A percentile compares a stretch with the other conserved stretches of the same genome.
These are phyloP conservation scores for Umbelopsis isabellina DNA, from an alignment of 192 early-diverging fungal genomes.

Conservation along the genomic window DNA sequence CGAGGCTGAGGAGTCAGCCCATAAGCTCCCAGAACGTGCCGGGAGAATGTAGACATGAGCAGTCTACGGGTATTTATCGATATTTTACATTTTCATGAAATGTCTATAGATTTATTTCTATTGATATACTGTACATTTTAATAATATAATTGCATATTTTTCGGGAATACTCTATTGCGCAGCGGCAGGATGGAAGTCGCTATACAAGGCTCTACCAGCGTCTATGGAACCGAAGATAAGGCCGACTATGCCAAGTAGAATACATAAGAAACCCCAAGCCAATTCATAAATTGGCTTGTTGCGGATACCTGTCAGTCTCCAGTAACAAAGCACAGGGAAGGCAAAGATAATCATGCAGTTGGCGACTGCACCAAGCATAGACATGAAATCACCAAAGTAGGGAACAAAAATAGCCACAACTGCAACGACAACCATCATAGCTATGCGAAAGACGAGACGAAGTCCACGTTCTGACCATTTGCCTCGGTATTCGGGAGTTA, in stretches of 20 bases:
- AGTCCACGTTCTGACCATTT: constrained; percentile 54
- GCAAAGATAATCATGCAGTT: constrained; percentile 85
- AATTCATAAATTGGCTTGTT: constrained; percentile 47
- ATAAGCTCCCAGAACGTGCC: too few species aligned
- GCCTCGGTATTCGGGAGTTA: constrained; percentile 59
- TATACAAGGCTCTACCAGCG: constrained; percentile 54
- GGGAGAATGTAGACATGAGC: too few species aligned
- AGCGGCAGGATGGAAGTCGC: constrained; percentile 33
- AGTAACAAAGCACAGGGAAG: constrained; percentile 78
- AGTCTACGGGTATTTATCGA: too few species aligned
- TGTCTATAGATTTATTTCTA: too few species aligned
- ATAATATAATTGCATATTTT: not conserved
- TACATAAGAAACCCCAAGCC: constrained; percentile 53
- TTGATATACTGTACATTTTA: not conserved
- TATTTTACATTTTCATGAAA: too few species aligned
- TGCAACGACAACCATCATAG: constrained; percentile 56
- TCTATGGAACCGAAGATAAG: constrained; percentile 68
- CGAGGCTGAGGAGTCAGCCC: too few species aligned
- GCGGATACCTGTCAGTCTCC: constrained; percentile 65
- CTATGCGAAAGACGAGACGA: constrained; percentile 58
- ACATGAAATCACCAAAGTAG: constrained; percentile 80
- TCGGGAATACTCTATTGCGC: not conserved
- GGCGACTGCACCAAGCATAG: constrained; percentile 81
- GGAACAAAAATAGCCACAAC: constrained; percentile 71
- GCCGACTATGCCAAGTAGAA: constrained; percentile 64